phyloP scores from a whole-genome alignment of 495 filamentous ascomycete genomes.

The Apodospora peruviana region DNA sequence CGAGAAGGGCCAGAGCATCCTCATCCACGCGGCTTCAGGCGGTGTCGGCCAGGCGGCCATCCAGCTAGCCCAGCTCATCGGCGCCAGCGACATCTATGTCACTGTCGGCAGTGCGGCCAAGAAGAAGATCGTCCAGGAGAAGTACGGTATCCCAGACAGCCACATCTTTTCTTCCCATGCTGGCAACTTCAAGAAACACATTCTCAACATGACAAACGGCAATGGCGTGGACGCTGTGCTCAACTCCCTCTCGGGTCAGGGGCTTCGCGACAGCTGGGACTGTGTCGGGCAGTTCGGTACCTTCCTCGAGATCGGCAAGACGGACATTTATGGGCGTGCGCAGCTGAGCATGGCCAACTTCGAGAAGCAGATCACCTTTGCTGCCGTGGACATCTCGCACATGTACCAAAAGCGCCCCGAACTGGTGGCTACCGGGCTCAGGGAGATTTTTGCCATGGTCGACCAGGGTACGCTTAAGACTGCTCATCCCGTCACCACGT shows the following conservation, averaged over 20 bases:
- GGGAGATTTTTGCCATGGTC: slow-evolving; percentile 5
- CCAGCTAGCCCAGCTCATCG: slow-evolving; percentile 39
- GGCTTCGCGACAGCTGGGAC: slow-evolving; percentile 40
- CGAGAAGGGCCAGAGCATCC: slow-evolving; percentile 39
- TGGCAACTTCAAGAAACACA: slow-evolving; percentile 16
- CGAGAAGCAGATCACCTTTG: slow-evolving; percentile 21
- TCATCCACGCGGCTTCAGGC: slow-evolving; percentile 51
- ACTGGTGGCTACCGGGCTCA: not conserved
- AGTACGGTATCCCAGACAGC: slow-evolving; percentile 40
- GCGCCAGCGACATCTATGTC: slow-evolving; percentile 44
- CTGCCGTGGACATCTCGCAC: slow-evolving; percentile 31
- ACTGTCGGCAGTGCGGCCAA: slow-evolving; percentile 39
- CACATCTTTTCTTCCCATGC: slow-evolving; percentile 39
- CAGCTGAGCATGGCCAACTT: slow-evolving; percentile 31
- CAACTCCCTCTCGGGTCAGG: slow-evolving; percentile 48
- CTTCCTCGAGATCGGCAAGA: slow-evolving; percentile 47
- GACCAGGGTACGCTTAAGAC: not conserved
- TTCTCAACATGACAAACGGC: slow-evolving; percentile 35
- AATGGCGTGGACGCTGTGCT: slow-evolving; percentile 49
- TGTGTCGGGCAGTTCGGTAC: slow-evolving; percentile 43
- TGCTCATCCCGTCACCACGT: slow-evolving; percentile 47
- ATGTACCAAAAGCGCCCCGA: slow-evolving; percentile 35
- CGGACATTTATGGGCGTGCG: slow-evolving; percentile 20
- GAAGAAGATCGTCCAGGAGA: slow-evolving; percentile 32
- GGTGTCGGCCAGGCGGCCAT: slow-evolving; percentile 49